Base-by-base conservation (phyloP, 2,329 filamentous ascomycete species). In the Chrysoporthe austroafricana region DNA sequence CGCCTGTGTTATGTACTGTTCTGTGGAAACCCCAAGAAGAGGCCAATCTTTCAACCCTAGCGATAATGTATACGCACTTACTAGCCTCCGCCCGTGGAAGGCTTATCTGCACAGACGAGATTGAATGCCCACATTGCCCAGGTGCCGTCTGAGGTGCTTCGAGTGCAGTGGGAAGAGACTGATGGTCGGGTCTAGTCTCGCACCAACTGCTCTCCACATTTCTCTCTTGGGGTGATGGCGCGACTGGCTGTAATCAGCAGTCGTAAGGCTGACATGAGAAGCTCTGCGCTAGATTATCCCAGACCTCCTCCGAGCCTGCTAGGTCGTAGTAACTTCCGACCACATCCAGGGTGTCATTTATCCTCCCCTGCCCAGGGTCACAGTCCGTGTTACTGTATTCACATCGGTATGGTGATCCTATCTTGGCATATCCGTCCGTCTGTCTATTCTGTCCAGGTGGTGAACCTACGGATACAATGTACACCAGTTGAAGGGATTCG, bases 241-340 rank as follows among this genome's bases (percentile, higher is more conserved):
- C 44, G 18, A 64, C 50, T 13, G 58, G 58, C 50, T 13, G 58
- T 39, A 9, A 5, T 43, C 36, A 63, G 21, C 67, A 69, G 18
- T 66, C 58, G 42, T 69, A 69, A 8, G 66, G 42, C 42, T 42
- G 62, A 44, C 67, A 66, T 1, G 64, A 69, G 34, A 69, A 66
- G 7, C 67, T 69, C n/a, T 69, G 67, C 2, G 67, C 18, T 11
- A 69, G 42, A 46, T 66, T 69, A 13, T 69, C 67, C 67, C 67
- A 69, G 8, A 46, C n/a, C 43, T 69, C 67, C 14, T 69, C 67
- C 2, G 67, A 57, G 32, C 62, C 57, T 14, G 64, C 60, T 11
- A 69, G 67, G 16, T 69, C 60, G 18, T 69, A 69, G 43, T 69
- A 69, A 44, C 67, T 69, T 13, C 64, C 64, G n/a, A 64, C 54